Base-by-base conservation (phyloP, 352 stramenopile genomes). In the Thalassiosira exigua region DNA sequence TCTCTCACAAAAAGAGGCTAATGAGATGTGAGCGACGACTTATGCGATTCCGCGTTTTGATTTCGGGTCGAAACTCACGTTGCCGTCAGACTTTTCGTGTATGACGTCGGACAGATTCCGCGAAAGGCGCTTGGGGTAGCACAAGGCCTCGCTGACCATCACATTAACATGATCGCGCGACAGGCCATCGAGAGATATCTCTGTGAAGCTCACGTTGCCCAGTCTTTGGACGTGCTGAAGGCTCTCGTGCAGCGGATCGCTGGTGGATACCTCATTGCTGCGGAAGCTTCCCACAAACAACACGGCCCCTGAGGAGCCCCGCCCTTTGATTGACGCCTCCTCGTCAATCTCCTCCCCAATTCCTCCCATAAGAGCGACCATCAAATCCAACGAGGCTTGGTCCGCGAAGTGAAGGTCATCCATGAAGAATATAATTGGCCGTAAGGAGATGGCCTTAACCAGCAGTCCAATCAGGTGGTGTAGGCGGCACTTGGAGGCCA, bases 371-470 rank as follows among this genome's bases (percentile, higher is more conserved):
- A 69, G 22, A 24, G 69, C 32, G 27, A 9, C 17, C 21, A 72
- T 58, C 48, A 79, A 44, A 26, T 66, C 58, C 29, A 66, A 14
- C 4, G 59, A 62, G 2, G 48, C 32, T 9, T 17, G 9, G 46
- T 79, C 69, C 1, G 59, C 50, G 58, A 58, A 79, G 4, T 79
- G 69, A 1, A 79, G 36, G 39, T 79, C 69, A 27, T 79, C 69
- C 4, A 77, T 12, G 17, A 62, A 60, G 24, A 77, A 19, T 22
- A 76, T 19, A 29, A 66, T 2, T 9, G 52, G 54, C 14, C 56
- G 2, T 4, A 53, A 51, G 12, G 69, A 78, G 24, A 78, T 65
- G 32, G 48, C 46, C 39, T 78, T 78, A 26, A 71, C 36, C 32
- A 78, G 30, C 50, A 78, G 30, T 2, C 21, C 29, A 46, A 70